Evolutionary conservation across 2,329 filamentous ascomycete species (phyloP).

Genomic region (Penicillium polonicum): DNA sequence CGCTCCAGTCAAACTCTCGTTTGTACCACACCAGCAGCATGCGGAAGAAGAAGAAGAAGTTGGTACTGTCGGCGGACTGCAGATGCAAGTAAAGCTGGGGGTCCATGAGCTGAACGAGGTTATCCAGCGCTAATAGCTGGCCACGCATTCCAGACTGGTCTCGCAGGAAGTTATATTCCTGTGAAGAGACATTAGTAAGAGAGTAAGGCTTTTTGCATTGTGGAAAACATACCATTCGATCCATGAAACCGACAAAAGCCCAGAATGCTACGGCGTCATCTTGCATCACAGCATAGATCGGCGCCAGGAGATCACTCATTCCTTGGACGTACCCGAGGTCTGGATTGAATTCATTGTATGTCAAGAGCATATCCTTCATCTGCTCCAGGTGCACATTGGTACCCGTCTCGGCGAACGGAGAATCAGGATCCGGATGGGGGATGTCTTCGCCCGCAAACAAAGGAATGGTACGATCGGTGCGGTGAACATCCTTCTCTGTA

Average conservation of each 20-base stretch:
- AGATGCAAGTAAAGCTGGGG: slow-evolving; percentile 90
- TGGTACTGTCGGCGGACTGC: slow-evolving; percentile 86
- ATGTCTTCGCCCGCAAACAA: slow-evolving; percentile 96
- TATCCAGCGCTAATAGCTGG: slow-evolving; percentile 86
- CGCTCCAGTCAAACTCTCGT: slow-evolving; percentile 87
- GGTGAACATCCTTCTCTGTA: slow-evolving; percentile 96
- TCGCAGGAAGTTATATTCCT: slow-evolving; percentile 89
- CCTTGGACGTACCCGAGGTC: slow-evolving; percentile 96
- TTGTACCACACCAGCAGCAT: slow-evolving; percentile 99
- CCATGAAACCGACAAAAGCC: slow-evolving; percentile 95
- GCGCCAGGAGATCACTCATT: slow-evolving; percentile 95
- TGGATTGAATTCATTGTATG: slow-evolving; percentile 97
- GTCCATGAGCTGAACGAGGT: slow-evolving; percentile 95
- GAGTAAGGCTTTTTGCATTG: too few relatives aligned
- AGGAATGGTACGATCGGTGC: slow-evolving; percentile 91
- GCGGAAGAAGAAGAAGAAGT: slow-evolving; percentile 99
- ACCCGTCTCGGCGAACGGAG: slow-evolving; percentile 85
- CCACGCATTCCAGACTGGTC: slow-evolving; percentile 95
- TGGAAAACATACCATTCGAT: slow-evolving; percentile 66
- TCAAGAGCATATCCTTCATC: slow-evolving; percentile 98
- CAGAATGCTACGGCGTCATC: slow-evolving; percentile 97
- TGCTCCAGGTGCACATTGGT: slow-evolving; percentile 98
- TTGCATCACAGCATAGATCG: slow-evolving; percentile 95
- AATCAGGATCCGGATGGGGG: slow-evolving; percentile 92
- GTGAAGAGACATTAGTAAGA: neutral